phyloP scores from a whole-genome alignment of 2,329 filamentous ascomycete genomes.

The Colletotrichum sp. region DNA sequence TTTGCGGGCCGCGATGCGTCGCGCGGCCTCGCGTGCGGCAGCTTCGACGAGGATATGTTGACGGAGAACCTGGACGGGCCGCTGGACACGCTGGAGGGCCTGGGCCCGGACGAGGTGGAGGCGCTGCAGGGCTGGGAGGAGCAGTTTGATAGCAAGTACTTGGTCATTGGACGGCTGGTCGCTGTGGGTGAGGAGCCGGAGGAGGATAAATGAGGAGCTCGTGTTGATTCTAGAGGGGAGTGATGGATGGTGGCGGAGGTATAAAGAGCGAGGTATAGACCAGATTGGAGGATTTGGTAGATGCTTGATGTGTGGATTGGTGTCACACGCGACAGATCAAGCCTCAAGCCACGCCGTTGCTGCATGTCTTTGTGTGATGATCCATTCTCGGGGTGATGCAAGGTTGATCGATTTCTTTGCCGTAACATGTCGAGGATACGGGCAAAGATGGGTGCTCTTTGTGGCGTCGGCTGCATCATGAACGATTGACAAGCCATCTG shows the following conservation, averaged over 20 bases:
- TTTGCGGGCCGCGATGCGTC: constrained; percentile 94
- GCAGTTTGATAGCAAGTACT: constrained; percentile 90
- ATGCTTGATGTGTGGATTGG: fast-evolving
- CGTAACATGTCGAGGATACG: not conserved
- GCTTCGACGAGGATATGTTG: constrained; percentile 94
- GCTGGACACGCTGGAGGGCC: constrained; percentile 75
- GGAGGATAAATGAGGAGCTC: constrained; percentile 28
- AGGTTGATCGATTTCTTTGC: not conserved
- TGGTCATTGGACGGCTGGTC: constrained; percentile 90
- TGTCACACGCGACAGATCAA: not conserved
- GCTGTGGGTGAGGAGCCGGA: constrained; percentile 49
- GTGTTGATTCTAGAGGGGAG: constrained; percentile 37
- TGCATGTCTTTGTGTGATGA: not conserved
- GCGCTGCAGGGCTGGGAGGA: constrained; percentile 92
- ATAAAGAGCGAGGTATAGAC: not conserved
- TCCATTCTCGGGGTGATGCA: not conserved
- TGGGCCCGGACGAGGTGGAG: constrained; percentile 79
- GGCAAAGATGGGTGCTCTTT: fast-evolving
- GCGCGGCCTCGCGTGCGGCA: constrained; percentile 85
- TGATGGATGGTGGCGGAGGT: not conserved
- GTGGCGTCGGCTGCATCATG: not conserved
- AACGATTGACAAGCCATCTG: not conserved
- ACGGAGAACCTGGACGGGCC: constrained; percentile 88
- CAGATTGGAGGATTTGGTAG: not conserved
- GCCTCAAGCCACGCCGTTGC: not conserved